Base-by-base conservation (phyloP, 208 protist genomes). In the Endotrypanum monterogeii region DNA sequence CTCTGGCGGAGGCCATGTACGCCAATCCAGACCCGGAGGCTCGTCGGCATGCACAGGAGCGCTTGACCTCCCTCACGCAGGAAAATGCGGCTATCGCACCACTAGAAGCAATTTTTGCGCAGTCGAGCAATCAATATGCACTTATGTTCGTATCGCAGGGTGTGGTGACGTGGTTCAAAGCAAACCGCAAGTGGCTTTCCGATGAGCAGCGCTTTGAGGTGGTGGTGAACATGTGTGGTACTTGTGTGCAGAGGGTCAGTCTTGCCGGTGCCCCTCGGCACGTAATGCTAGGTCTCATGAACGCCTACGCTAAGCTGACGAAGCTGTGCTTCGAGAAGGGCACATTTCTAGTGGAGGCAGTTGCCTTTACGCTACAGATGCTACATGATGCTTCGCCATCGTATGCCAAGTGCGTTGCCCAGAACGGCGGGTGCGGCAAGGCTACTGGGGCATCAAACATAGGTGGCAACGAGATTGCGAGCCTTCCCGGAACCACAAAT, bases 121-220 rank as follows among this genome's bases (percentile, higher is more conserved):
- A 93, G 63, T 93, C 83, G 4, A 92, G 66, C 52, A 95, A 83
- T 71, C 87, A 92, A 67, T 96, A 96, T 76, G 83, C 87, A 1
- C 83, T 97, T 1, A 75, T 94, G 20, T 95, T 93, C 65, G 86
- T 82, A 30, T 80, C 90, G 28, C 93, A 95, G 72, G 84, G 84
- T 25, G 61, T 90, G n/a, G 83, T 94, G 20, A 55, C 69, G 56
- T 93, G 88, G 88, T 93, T 89, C 73, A 94, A 84, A 52, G 74
- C 77, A 18, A 86, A 89, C 58, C 72, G 78, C 35, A 82, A 87
- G 69, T 89, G 82, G 77, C 75, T 95, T 48, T 83, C 71, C 46
- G 51, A 77, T 4, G 72, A 78, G 50, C 73, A 52, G 58, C 72
- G 83, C 14, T 73, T 89, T 54, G 74, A 85, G 60, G 80, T 83